phyloP scores from a whole-genome alignment of 179 eudicot species.

The Monotropa hypopitys region DNA sequence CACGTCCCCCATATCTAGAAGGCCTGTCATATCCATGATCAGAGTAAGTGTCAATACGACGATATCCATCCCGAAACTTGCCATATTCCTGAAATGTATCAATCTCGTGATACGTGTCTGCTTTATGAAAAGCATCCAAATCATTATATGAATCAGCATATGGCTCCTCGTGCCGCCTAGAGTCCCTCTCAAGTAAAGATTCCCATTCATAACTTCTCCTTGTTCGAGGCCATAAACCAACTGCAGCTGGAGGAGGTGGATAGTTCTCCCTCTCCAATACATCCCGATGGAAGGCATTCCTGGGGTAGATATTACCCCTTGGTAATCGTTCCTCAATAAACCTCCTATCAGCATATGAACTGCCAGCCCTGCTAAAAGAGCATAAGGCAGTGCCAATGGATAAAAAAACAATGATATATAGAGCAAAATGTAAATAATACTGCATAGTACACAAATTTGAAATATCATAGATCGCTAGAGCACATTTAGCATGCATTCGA shows the following conservation, averaged over 20 bases:
- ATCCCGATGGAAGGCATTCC: slow-evolving; percentile 59
- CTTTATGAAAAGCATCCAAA: slow-evolving; percentile 35
- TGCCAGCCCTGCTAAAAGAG: slow-evolving; percentile 60
- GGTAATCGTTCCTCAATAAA: slow-evolving; percentile 68
- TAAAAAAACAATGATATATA: slow-evolving; percentile 11
- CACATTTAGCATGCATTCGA: not conserved
- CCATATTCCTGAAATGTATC: slow-evolving; percentile 26
- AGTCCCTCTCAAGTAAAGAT: slow-evolving; percentile 59
- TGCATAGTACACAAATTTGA: not conserved
- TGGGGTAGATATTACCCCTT: slow-evolving; percentile 53
- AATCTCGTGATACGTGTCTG: slow-evolving; percentile 32
- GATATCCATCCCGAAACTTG: slow-evolving; percentile 21
- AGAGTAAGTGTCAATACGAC: slow-evolving; percentile 20
- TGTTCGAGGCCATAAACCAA: slow-evolving; percentile 63
- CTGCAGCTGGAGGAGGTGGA: slow-evolving; percentile 53
- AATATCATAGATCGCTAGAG: not conserved
- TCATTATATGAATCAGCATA: slow-evolving; percentile 52
- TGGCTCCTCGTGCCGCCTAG: slow-evolving; percentile 66
- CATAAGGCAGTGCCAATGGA: slow-evolving; percentile 20
- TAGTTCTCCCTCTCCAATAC: slow-evolving; percentile 57
- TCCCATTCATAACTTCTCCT: slow-evolving; percentile 88
- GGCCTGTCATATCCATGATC: slow-evolving; percentile 39
- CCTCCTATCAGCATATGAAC: slow-evolving; percentile 85
- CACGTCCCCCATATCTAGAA: slow-evolving; percentile 57
- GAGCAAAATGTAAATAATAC: not conserved